These are phyloP conservation scores for Penicillium sp. DNA, from an alignment of 2,329 filamentous ascomycete species.

Conservation along the genomic window DNA sequence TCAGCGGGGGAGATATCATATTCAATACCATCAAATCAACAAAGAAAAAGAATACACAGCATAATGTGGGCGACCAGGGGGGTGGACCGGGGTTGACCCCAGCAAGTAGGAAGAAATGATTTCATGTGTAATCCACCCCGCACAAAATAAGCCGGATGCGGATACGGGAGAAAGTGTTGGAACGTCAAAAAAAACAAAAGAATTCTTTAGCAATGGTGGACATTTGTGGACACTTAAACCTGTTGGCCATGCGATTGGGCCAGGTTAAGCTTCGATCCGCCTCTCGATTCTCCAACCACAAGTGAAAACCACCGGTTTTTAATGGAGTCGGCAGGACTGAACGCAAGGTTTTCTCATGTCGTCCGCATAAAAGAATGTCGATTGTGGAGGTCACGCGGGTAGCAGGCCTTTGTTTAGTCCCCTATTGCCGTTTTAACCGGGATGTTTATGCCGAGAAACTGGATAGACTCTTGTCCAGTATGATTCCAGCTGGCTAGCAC, in stretches of 20 bases:
- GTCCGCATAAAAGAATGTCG: neutral
- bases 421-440: neutral
- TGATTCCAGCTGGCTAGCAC: neutral
- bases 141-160: neutral
- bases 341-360: neutral
- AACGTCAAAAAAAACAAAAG: neutral
- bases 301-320: neutral
- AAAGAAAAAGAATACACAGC: neutral
- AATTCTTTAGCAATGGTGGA: constrained; percentile 10
- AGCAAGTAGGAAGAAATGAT: neutral
- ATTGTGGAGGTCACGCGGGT: neutral
- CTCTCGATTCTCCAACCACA: neutral
- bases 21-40: neutral
- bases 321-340: neutral
- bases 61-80: neutral
- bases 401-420: neutral
- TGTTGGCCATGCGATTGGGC: constrained; percentile 10
- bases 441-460: neutral
- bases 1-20: neutral
- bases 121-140: neutral
- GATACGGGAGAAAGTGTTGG: neutral
- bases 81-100: neutral
- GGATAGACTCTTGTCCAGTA: neutral
- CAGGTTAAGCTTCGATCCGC: constrained; percentile 17
- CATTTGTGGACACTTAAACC: constrained; percentile 1